Base-by-base conservation (phyloP, 2,329 filamentous ascomycete species). In the Aspergillus neotritici region DNA sequence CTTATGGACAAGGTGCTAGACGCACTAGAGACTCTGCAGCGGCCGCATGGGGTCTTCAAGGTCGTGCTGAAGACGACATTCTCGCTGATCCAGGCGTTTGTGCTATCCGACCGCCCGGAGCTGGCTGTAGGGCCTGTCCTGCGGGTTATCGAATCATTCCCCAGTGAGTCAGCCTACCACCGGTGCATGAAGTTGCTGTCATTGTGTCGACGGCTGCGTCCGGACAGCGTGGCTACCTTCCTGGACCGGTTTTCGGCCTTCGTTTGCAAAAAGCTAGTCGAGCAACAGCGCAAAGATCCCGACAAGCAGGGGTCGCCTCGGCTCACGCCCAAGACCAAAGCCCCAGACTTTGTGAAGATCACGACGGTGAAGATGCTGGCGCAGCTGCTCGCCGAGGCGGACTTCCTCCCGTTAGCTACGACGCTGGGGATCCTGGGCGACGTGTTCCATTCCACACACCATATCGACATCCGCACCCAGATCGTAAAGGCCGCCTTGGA, bases 321-420 rank as follows among this genome's bases (percentile, higher is more conserved):
- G n/a, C 28, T 6, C 28, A 14, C 11, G n/a, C 12, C 37, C 10
- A 21, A 14, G 16, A 31, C 9, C 34, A 16, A 40, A 12, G 14
- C 13, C 7, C 28, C 36, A 13, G 15, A 25, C 7, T 30, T 47
- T 3, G 48, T 47, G 10, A 49, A 55, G 16, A 47, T 55, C 11
- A 49, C 50, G 5, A 52, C 53, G 1, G 41, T 50, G 14, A 57
- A 57, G 33, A 42, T 53, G 45, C 33, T 56, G 3, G 45, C 45
- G 4, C 37, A 48, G 12, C 31, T 50, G 1, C 36, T 55, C 29
- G 31, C 34, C 4, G 33, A 48, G 3, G 41, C 43, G n/a, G 17
- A 38, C 31, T 51, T 50, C 21, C 29, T 51, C 5, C 40, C 51
- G 4, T 33, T 37, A 4, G 28, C 17, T 6, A 40, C 32, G 8